Percentiles rank a stretch among this genome's conserved stretches.
These are phyloP conservation scores for Sophora flavescens DNA, from an alignment of 306 rosid species.

Conservation along the genomic window DNA sequence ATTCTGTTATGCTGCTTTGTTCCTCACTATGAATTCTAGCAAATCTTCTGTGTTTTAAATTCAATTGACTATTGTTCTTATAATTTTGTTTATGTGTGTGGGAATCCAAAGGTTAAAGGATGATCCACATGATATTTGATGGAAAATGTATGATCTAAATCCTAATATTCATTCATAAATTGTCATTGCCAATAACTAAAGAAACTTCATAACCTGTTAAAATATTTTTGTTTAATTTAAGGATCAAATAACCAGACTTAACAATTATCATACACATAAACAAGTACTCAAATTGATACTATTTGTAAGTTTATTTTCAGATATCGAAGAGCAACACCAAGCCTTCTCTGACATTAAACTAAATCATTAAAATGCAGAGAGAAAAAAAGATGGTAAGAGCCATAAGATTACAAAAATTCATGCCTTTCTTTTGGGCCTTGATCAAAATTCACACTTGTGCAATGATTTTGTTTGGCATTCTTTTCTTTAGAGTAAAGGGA, in stretches of 20 bases:
- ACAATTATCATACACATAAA: not conserved
- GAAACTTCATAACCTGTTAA: not conserved
- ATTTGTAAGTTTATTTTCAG: not conserved
- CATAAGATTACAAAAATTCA: not conserved
- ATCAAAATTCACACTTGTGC: not conserved
- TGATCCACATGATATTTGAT: conserved; percentile 16
- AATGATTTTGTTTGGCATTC: conserved; percentile 5
- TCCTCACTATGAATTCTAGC: not conserved
- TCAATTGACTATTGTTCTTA: not conserved
- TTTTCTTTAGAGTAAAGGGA: not conserved
- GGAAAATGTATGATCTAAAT: not conserved
- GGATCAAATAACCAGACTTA: not conserved
- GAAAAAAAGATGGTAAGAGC: not conserved
- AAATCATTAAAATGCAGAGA: not conserved
- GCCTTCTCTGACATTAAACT: not conserved
- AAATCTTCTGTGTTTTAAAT: not conserved
- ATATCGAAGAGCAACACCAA: not conserved
- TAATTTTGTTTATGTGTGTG: conserved; percentile 9
- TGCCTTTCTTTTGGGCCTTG: not conserved
- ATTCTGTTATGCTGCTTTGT: not conserved
- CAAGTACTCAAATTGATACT: conserved; percentile 7
- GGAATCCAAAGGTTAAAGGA: conserved; percentile 36
- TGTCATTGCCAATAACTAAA: not conserved
- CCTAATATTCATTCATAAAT: not conserved
- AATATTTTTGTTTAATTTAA: not conserved